Evolutionary conservation across 2,329 filamentous ascomycete species (phyloP).

Genomic region (Dendryphion nanum): DNA sequence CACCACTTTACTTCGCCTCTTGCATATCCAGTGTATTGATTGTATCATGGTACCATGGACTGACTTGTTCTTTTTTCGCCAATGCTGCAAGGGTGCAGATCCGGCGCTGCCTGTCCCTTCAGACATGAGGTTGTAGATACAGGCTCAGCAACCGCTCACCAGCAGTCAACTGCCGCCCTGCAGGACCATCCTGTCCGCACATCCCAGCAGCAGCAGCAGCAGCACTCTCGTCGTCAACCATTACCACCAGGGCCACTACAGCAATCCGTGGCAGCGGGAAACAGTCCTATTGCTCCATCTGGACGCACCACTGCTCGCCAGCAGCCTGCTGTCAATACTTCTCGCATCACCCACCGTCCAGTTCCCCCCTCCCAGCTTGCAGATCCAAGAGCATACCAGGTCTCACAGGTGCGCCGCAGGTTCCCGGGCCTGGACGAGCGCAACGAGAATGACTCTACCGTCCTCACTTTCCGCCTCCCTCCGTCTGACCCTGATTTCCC

Average conservation of each 20-base stretch:
- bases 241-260: conserved; percentile 8
- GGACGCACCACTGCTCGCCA: too few relatives aligned
- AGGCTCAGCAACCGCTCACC: conserved; percentile 2
- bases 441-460: conserved; percentile 50
- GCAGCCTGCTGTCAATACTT: conserved; percentile 35
- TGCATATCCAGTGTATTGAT: too few relatives aligned
- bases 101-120: conserved; percentile 52
- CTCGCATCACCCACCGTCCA: conserved; percentile 62
- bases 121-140: conserved; percentile 42
- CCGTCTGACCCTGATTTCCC: conserved; percentile 84
- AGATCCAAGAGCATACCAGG: conserved; percentile 71
- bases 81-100: conserved; percentile 48
- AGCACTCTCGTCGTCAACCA: conserved; percentile 11
- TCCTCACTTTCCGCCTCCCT: conserved; percentile 62
- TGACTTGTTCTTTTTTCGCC: conserved; percentile 16
- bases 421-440: conserved; percentile 46
- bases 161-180: conserved; percentile 17
- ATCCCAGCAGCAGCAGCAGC: conserved; percentile 6
- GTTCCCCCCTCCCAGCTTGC: conserved; percentile 62
- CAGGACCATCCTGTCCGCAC: too few relatives aligned
- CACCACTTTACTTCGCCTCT: too few relatives aligned
- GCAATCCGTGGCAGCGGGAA: conserved; percentile 7
- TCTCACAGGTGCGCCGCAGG: conserved; percentile 69
- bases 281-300: conserved; percentile 8
- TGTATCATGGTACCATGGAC: too few relatives aligned